Percentiles rank a stretch among this genome's conserved stretches.
Evolutionary conservation across 2,329 filamentous ascomycete species (phyloP).

Genomic region (Neofusicoccum sp.): DNA sequence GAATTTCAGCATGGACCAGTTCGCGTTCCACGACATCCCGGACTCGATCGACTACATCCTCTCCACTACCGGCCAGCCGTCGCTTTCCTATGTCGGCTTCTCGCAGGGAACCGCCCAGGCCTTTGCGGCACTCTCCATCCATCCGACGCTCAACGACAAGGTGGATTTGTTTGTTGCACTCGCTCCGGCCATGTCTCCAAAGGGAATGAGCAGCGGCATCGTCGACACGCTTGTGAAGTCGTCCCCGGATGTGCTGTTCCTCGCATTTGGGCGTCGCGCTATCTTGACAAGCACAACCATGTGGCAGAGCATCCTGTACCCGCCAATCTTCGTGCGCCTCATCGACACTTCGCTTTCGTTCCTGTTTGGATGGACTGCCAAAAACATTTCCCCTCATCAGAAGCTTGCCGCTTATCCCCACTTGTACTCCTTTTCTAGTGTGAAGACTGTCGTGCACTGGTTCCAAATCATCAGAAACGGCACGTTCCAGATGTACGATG

Average conservation of each 20-base stretch:
- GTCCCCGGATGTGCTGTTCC: constrained; percentile 87
- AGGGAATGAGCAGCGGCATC: constrained; percentile 84
- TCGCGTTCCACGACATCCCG: constrained; percentile 96
- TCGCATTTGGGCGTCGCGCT: constrained; percentile 87
- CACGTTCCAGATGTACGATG: constrained; percentile 98
- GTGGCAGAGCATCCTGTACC: constrained; percentile 96
- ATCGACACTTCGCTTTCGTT: constrained; percentile 83
- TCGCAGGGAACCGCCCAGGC: constrained; percentile 96
- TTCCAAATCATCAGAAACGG: constrained; percentile 98
- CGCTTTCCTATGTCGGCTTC: constrained; percentile 94
- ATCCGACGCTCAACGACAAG: constrained; percentile 88
- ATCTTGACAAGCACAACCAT: constrained; percentile 92
- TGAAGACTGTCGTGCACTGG: constrained; percentile 97
- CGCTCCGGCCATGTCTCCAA: constrained; percentile 94
- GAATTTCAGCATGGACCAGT: constrained; percentile 98
- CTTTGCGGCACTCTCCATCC: constrained; percentile 89
- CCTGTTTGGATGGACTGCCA: constrained; percentile 85
- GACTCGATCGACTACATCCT: constrained; percentile 93
- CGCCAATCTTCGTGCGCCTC: constrained; percentile 84
- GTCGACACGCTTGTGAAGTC: constrained; percentile 93
- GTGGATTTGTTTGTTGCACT: constrained; percentile 96
- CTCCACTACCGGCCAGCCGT: constrained; percentile 76
- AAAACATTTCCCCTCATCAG: constrained; percentile 82
- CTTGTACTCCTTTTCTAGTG: constrained; percentile 94
- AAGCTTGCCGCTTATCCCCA: constrained; percentile 96